Percentiles rank a stretch among this genome's conserved stretches.
These are phyloP conservation scores for Harrya chromipes DNA, from an alignment of 768 basidiomycete genomes.

Conservation along the genomic window DNA sequence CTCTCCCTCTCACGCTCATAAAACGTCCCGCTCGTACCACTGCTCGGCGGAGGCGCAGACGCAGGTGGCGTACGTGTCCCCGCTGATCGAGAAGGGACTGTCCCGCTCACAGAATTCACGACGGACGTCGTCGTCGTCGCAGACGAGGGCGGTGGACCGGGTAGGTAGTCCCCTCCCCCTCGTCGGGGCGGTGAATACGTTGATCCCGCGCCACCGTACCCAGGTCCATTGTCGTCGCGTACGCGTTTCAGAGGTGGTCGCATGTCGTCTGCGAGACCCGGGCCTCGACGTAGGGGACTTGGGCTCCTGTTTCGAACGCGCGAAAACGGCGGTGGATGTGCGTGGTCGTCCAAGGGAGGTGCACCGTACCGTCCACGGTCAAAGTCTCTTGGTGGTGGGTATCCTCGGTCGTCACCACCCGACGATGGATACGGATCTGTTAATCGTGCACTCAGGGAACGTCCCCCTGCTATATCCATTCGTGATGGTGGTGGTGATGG, in stretches of 20 bases:
- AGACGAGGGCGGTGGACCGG: constrained; percentile 23
- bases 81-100: constrained; percentile 2
- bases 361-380: constrained; percentile 29
- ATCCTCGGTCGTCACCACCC: constrained; percentile 24
- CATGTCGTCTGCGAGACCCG: constrained; percentile 33
- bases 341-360: constrained; percentile 13
- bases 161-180: constrained; percentile 17
- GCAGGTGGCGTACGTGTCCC: constrained; percentile 22
- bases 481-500: constrained; percentile 22
- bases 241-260: constrained; percentile 46
- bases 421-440: constrained; percentile 24
- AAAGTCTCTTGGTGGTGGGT: constrained; percentile 26
- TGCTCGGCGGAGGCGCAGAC: constrained; percentile 23
- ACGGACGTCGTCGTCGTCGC: constrained; percentile 5
- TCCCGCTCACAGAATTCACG: constrained; percentile 1
- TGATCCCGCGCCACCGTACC: constrained; percentile 4
- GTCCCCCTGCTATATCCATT: constrained; percentile 12
- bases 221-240: constrained; percentile 40
- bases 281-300: constrained; percentile 35
- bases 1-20: constrained; percentile 30
- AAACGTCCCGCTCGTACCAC: constrained; percentile 25
- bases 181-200: constrained; percentile 34
- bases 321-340: constrained; percentile 26
- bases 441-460: constrained; percentile 28
- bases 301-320: constrained; percentile 47